phyloP scores from a whole-genome alignment of 352 stramenopile genomes.

The Globisporangium nagaii region DNA sequence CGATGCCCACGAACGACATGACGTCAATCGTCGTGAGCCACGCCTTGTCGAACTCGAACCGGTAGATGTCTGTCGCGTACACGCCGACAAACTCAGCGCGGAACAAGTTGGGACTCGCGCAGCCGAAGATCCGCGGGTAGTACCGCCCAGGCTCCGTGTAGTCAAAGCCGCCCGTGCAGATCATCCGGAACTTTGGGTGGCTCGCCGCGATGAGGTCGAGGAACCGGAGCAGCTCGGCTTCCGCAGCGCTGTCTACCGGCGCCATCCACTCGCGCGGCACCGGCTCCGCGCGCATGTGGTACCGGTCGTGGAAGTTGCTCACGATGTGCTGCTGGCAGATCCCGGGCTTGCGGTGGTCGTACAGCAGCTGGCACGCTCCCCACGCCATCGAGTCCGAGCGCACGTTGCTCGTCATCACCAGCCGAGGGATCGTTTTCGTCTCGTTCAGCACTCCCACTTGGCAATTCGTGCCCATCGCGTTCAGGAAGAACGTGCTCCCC shows the following conservation, averaged over 20 bases:
- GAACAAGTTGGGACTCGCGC: constrained; percentile 18
- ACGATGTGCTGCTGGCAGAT: constrained; percentile 19
- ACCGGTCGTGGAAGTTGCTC: constrained; percentile 12
- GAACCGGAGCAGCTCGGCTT: constrained; percentile 15
- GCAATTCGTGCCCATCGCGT: constrained; percentile 16
- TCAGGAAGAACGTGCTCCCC: constrained; percentile 18
- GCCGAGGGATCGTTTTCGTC: constrained; percentile 8
- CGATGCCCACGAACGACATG: constrained; percentile 9
- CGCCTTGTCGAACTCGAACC: constrained; percentile 10
- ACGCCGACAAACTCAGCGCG: constrained; percentile 11
- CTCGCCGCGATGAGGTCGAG: constrained; percentile 18
- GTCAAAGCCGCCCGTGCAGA: constrained; percentile 16
- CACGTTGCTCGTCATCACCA: constrained; percentile 18
- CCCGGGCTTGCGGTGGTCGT: constrained; percentile 9
- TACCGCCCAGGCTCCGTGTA: constrained; percentile 9
- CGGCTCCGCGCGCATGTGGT: constrained; percentile 2
- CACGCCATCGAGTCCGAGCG: constrained; percentile 17
- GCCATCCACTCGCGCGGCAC: neutral
- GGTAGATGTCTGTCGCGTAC: constrained; percentile 7
- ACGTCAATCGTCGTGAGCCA: constrained; percentile 16
- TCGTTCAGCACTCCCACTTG: constrained; percentile 8
- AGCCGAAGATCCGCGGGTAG: constrained; percentile 14
- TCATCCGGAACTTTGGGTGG: constrained; percentile 9
- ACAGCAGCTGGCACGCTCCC: constrained; percentile 12
- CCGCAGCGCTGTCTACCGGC: neutral